Conservation (phyloP, 441 rosid species). For the Erodium moschatum region DNA sequence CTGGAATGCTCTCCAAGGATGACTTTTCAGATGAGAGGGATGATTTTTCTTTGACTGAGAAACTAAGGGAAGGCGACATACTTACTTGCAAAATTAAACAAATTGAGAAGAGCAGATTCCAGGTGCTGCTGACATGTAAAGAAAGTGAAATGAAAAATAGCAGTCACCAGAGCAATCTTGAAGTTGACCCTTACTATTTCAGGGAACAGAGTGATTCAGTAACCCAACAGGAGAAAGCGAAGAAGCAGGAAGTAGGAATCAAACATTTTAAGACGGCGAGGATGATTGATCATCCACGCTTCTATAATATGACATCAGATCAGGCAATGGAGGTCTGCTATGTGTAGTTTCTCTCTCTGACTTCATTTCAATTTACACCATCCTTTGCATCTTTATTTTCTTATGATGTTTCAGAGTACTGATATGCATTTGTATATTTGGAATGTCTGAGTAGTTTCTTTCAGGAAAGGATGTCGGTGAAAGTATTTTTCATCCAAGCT, state of each 20-base stretch:
- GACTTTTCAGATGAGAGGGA: constrained; percentile 88
- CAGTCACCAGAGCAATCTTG: constrained; percentile 38
- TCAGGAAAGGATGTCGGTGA: constrained; percentile 86
- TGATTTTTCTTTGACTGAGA: constrained; percentile 65
- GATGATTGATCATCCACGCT: constrained; percentile 96
- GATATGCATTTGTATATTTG: background rate
- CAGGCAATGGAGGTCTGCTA: constrained; percentile 77
- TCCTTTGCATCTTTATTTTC: background rate
- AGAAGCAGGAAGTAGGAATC: constrained; percentile 83
- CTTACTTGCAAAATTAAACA: constrained; percentile 88
- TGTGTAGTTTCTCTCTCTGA: background rate
- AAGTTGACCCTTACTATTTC: constrained; percentile 60
- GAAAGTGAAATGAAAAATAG: constrained; percentile 81
- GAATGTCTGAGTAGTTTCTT: constrained; percentile 42
- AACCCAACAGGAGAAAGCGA: constrained; percentile 71
- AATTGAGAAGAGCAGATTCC: constrained; percentile 71
- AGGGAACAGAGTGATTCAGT: constrained; percentile 61
- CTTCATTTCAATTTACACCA: constrained; percentile 4
- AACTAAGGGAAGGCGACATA: constrained; percentile 76
- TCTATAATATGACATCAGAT: constrained; percentile 88
- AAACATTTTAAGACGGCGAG: constrained; percentile 74
- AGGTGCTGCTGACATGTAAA: constrained; percentile 63
- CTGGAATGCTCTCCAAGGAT: constrained; percentile 76
- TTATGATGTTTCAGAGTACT: background rate
- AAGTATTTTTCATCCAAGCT: constrained; percentile 86